Evolutionary conservation across 306 rosid species (phyloP), one percentile per base, ranked within the genome.

Genomic region (Acacia crassicarpa): DNA sequence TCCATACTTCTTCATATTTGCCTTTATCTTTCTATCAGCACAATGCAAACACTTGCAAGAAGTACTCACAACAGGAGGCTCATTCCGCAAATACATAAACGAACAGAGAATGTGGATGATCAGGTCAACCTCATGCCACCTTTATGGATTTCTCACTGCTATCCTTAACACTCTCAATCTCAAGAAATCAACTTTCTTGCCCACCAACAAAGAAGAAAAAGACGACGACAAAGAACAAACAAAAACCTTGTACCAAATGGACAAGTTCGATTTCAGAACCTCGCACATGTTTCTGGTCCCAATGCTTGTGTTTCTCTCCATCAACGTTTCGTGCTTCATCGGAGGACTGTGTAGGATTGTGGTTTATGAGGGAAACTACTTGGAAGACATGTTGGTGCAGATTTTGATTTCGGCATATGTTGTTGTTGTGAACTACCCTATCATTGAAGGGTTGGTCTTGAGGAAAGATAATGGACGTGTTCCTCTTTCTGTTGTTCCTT

Each of bases 61-160:
- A 81, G 89, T 91, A 54, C 43, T 88, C 61, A 19, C 61, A 72
- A 85, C 91, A 0, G 90, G 93, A 43, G 87, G 86, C 43, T 77
- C 97, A 48, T 44, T 89, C 8, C 81, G 27, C 1, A 72, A 84
- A 33, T 87, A 91, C 90, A 69, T 88, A 59, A 89, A 89, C 40
- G 98, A 91, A 76, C 94, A 88, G 11, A 81, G 94, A 56, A 78
- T 89, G 10, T 93, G 97, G 98, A 90, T 93, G 97, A 87, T 93
- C 19, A 91, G 74, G 75, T 82, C 91, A 38, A 62, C 81, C 16
- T 89, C 92, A n/a, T 76, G 87, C 25, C 54, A 85, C 45, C 78
- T 85, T 9, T 88, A 85, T 81, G 94, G 97, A 72, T 78, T 88
- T 49, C 69, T 92, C 80, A 93, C 88, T 79, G 91, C 89, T 74